phyloP scores from a whole-genome alignment of 768 basidiomycete genomes.

The Boletus eberwhitei region DNA sequence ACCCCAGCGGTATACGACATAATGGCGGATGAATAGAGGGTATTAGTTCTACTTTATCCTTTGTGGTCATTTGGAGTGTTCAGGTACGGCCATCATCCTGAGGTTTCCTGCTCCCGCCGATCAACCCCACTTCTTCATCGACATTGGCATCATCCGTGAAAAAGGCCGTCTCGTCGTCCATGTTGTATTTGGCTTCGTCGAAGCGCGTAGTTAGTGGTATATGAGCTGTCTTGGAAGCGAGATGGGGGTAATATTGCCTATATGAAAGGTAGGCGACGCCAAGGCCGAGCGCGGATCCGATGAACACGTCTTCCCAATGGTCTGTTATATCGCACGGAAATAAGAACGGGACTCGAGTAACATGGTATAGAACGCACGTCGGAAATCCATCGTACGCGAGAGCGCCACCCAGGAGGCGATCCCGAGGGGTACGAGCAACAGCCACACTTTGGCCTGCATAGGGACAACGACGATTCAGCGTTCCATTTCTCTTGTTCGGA shows the following conservation, averaged over 20 bases:
- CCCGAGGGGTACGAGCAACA: constrained; percentile 68
- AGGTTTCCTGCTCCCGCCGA: constrained; percentile 16
- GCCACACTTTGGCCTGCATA: constrained; percentile 72
- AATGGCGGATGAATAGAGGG: background rate
- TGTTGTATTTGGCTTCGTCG: constrained; percentile 15
- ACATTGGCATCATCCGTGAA: constrained; percentile 11
- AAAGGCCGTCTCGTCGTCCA: background rate
- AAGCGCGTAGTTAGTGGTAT: constrained; percentile 70
- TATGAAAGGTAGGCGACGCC: constrained; percentile 71
- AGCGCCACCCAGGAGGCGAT: constrained; percentile 74
- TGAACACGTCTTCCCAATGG: constrained; percentile 88
- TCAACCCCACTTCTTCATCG: constrained; percentile 20
- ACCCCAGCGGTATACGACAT: background rate
- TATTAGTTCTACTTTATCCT: background rate
- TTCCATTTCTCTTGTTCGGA: background rate
- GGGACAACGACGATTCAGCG: background rate
- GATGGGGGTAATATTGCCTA: constrained; percentile 75
- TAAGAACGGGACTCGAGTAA: background rate
- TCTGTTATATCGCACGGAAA: constrained; percentile 41
- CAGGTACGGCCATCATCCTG: background rate
- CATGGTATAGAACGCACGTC: constrained; percentile 51
- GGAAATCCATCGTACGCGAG: constrained; percentile 89
- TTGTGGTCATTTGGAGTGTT: background rate
- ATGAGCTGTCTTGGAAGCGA: constrained; percentile 55
- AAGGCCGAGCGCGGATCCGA: constrained; percentile 74